Percentiles rank a stretch among this genome's conserved stretches.
Conservation (phyloP, 2,329 filamentous ascomycete species). For the Cryphonectria parasitica region DNA sequence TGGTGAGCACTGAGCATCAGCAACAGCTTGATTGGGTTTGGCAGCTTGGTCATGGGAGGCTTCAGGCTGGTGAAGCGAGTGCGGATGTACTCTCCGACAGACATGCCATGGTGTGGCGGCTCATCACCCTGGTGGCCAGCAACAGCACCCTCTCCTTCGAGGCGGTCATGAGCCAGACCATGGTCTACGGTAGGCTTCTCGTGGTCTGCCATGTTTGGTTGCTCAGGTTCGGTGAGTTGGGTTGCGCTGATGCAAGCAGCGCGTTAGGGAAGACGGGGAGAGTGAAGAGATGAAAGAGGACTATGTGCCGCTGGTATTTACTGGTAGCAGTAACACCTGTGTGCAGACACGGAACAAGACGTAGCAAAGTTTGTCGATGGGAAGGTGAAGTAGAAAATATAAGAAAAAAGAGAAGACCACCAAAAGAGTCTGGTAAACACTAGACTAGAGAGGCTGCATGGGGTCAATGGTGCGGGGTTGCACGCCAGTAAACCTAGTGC, state of each 20-base stretch:
- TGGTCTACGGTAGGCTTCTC: conserved; percentile 24
- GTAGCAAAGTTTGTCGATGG: background rate
- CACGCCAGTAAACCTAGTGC: background rate
- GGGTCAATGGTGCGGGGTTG: background rate
- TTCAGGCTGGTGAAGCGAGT: conserved; percentile 61
- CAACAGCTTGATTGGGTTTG: conserved; percentile 56
- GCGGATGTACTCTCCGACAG: conserved; percentile 48
- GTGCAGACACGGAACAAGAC: background rate
- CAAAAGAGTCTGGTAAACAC: background rate
- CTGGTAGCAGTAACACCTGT: background rate
- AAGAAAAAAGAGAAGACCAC: background rate
- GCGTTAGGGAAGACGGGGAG: background rate
- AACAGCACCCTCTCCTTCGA: background rate
- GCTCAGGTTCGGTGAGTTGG: background rate
- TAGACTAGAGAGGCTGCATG: background rate
- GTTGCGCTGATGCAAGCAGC: background rate
- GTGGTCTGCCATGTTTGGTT: conserved; percentile 23
- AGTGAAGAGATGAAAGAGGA: too few relatives aligned
- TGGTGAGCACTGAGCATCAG: conserved; percentile 53
- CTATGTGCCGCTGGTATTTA: background rate
- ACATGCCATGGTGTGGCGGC: conserved; percentile 55
- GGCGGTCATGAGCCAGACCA: conserved; percentile 5
- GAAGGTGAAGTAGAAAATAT: background rate
- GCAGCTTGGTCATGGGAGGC: conserved; percentile 58
- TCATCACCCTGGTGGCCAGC: conserved; percentile 34